These are phyloP conservation scores for Pseudogymnoascus verrucosus DNA, from an alignment of 2,329 filamentous ascomycete genomes.

Conservation along the genomic window DNA sequence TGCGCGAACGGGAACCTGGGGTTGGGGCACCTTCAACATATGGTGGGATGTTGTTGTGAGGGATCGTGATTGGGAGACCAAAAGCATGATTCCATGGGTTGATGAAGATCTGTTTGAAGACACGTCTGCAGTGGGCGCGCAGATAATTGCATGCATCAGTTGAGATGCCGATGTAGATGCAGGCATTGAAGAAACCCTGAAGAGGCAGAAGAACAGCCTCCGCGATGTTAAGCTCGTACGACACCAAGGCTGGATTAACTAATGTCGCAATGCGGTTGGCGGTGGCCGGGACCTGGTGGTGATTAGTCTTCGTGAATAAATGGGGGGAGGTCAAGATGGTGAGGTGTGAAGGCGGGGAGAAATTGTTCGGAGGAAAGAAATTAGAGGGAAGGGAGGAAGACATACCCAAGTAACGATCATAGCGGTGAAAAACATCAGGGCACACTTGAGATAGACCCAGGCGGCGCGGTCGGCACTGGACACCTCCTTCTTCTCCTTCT, in stretches of 20 bases:
- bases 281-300: slow-evolving; percentile 52
- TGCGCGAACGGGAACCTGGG: no score
- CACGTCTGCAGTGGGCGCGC: background rate
- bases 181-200: slow-evolving; percentile 76
- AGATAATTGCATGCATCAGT: background rate
- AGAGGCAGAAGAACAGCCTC: slow-evolving; percentile 69
- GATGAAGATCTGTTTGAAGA: background rate
- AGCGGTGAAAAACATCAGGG: slow-evolving; percentile 63
- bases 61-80: background rate
- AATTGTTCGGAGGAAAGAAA: slow-evolving; percentile 54
- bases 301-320: slow-evolving; percentile 31
- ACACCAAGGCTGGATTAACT: slow-evolving; percentile 43
- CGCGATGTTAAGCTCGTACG: slow-evolving; percentile 56
- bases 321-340: background rate
- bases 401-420: slow-evolving; percentile 63
- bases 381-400: slow-evolving; percentile 63
- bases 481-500: background rate
- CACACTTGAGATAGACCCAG: slow-evolving; percentile 62
- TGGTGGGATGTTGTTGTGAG: no score
- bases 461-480: slow-evolving; percentile 48
- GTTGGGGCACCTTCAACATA: no score
- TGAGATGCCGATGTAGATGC: slow-evolving; percentile 68
- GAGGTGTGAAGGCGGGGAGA: slow-evolving; percentile 30
- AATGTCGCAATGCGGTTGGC: slow-evolving; percentile 69
- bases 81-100: background rate